These are phyloP conservation scores for Claviceps cyperi DNA, from an alignment of 2,329 filamentous ascomycete species.

Conservation along the genomic window DNA sequence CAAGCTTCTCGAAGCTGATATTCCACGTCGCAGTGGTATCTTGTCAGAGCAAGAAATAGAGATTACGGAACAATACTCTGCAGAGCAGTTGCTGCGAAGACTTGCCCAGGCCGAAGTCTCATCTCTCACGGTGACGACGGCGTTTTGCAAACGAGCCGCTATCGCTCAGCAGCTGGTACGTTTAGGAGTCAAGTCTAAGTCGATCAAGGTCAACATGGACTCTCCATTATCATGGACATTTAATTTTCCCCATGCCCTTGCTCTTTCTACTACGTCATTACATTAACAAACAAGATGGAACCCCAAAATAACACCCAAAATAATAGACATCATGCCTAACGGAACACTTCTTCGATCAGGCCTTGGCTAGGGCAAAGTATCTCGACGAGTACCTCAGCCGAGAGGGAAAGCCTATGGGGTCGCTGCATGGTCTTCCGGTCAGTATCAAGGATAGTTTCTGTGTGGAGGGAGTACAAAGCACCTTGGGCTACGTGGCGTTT, in stretches of 20 bases:
- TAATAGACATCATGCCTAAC: slow-evolving; percentile 21
- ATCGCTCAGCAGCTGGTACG: slow-evolving; percentile 17
- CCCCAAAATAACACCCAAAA: background rate
- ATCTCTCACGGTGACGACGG: slow-evolving; percentile 21
- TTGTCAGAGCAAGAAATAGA: slow-evolving; percentile 25
- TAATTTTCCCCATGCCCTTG: no score
- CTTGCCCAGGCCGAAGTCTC: slow-evolving; percentile 19
- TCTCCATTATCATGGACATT: no score
- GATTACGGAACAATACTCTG: slow-evolving; percentile 29
- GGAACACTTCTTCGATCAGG: slow-evolving; percentile 31
- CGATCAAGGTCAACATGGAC: no score
- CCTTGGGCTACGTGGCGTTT: slow-evolving; percentile 14
- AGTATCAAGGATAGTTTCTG: slow-evolving; percentile 15
- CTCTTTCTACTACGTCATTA: background rate
- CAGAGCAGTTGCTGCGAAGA: slow-evolving; percentile 19
- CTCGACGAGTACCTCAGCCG: slow-evolving; percentile 8
- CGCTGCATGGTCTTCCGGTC: slow-evolving; percentile 13
- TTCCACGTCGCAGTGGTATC: slow-evolving; percentile 18
- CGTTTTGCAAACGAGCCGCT: slow-evolving; percentile 15
- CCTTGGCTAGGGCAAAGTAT: slow-evolving; percentile 6
- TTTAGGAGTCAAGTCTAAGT: background rate
- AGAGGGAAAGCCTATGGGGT: slow-evolving; percentile 8
- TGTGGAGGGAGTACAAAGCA: slow-evolving; percentile 11
- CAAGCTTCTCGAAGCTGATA: slow-evolving; percentile 4
- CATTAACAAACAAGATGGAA: background rate